Evolutionary conservation across 805 yeast genomes (phyloP), one percentile per base, ranked within the genome.

Genomic region (Hanseniaspora guilliermondii): DNA sequence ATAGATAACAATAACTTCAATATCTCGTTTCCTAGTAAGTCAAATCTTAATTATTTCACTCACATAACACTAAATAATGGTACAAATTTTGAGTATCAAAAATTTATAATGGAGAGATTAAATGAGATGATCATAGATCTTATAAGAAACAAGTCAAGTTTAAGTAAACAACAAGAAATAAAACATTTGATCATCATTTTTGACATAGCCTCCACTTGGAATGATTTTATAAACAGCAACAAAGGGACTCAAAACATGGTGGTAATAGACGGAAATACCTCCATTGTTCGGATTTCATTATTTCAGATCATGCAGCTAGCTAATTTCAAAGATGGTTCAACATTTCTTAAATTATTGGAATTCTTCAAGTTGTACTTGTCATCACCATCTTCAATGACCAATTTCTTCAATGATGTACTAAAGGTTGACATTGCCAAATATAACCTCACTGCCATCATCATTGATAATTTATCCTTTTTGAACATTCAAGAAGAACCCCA

Each of bases 181-280:
- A 44, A 37, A 14, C 39, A 52, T 27, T 16, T 52, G 21, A 40
- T 44, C 4, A 6, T 52, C 6, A 36, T 52, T 6, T 37, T 52
- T 27, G 55, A 52, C 24, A 27, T 52, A 6, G n/a, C 19, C 14
- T 44, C 42, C 8, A 19, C 45, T 6, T 52, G 55, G 55, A 8
- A 14, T 5, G 42, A 33, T 1, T 14, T n/a, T 1, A 25, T 36
- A 2, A 24, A 35, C 17, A 25, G 7, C 16, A 9, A 35, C 17
- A 35, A 22, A 14, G 2, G 4, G 4, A 14, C 2, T 9, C 16
- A 47, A 6, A 22, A 37, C 19, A 35, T 24, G 3, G 24, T 46
- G 25, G 22, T n/a, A 4, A n/a, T 27, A 9, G 32, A 25, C 17
- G 47, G 37, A 32, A 30, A 9, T 5, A 44, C 47, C 6, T 14